A percentile compares a stretch with the other conserved stretches of the same genome.
Evolutionary conservation across 179 eudicot species (phyloP).

Genomic region (Heliamphora pulchella): DNA sequence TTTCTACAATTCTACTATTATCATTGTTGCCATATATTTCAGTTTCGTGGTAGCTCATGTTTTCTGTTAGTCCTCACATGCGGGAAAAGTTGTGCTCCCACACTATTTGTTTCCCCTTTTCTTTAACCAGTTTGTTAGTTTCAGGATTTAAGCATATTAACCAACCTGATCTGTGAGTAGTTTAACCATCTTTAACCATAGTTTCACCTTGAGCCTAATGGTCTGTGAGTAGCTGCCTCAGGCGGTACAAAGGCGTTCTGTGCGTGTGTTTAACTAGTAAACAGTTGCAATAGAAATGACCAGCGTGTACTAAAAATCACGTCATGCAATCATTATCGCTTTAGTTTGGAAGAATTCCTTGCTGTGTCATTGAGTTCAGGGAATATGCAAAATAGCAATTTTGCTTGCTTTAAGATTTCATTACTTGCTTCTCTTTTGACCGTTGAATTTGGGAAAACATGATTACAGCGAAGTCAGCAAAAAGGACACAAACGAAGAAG

Average conservation of each 20-base stretch:
- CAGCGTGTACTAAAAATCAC: not conserved
- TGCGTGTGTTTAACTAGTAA: not conserved
- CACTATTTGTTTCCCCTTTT: not conserved
- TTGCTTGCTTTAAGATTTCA: not conserved
- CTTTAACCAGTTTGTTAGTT: conserved; percentile 2
- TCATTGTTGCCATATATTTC: no score
- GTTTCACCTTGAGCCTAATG: not conserved
- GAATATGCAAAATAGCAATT: not conserved
- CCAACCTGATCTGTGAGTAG: not conserved
- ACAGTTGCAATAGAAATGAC: not conserved
- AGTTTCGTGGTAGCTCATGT: not conserved
- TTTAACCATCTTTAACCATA: not conserved
- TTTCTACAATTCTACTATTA: not conserved
- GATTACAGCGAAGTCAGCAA: conserved; percentile 32
- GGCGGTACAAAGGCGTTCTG: not conserved
- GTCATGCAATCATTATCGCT: not conserved
- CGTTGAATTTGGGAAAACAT: conserved; percentile 6
- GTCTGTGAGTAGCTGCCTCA: not conserved
- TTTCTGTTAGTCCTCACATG: not conserved
- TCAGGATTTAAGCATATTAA: not conserved
- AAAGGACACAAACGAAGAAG: conserved; percentile 24
- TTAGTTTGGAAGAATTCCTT: not conserved
- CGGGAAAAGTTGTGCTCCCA: not conserved
- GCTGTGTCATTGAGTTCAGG: not conserved
- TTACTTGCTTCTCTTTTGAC: not conserved